phyloP scores from a whole-genome alignment of 305 asterid genomes.

The Plantago coronopus region DNA sequence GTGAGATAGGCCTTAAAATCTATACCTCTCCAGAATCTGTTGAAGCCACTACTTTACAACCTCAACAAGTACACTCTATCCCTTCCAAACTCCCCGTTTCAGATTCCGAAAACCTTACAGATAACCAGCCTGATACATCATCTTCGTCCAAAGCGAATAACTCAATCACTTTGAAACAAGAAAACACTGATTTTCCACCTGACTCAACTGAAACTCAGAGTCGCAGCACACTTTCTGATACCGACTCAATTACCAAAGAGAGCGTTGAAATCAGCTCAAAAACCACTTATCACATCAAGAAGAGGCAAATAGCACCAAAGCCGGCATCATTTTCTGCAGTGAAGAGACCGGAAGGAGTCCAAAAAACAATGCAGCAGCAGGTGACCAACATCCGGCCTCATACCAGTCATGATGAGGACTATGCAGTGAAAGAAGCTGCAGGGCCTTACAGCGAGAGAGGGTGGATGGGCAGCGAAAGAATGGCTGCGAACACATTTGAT shows the following conservation, averaged over 20 bases:
- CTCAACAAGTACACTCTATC: neutral
- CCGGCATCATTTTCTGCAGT: conserved; percentile 23
- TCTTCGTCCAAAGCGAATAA: conserved; percentile 4
- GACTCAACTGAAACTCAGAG: conserved; percentile 12
- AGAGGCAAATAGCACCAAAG: conserved; percentile 27
- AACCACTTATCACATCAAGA: conserved; percentile 24
- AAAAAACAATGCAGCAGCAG: conserved; percentile 36
- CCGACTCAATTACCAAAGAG: conserved; percentile 11
- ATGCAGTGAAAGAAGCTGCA: conserved; percentile 39
- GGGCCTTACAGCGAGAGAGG: conserved; percentile 37
- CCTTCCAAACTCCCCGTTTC: conserved; percentile 12
- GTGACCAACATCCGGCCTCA: conserved; percentile 22
- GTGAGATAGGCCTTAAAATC: conserved; percentile 49
- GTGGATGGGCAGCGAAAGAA: conserved; percentile 41
- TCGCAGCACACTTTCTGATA: neutral
- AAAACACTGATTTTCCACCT: conserved; percentile 12
- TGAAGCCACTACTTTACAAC: conserved; percentile 6
- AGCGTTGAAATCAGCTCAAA: conserved; percentile 19
- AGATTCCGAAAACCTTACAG: conserved; percentile 15
- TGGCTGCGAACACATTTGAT: conserved; percentile 37
- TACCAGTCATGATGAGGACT: conserved; percentile 32
- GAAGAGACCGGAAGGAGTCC: conserved; percentile 20
- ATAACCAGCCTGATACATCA: conserved; percentile 11
- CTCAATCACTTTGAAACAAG: conserved; percentile 13
- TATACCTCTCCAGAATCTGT: conserved; percentile 31